These are phyloP conservation scores for Nakataea oryzae DNA, from an alignment of 2,329 filamentous ascomycete genomes.

Conservation along the genomic window DNA sequence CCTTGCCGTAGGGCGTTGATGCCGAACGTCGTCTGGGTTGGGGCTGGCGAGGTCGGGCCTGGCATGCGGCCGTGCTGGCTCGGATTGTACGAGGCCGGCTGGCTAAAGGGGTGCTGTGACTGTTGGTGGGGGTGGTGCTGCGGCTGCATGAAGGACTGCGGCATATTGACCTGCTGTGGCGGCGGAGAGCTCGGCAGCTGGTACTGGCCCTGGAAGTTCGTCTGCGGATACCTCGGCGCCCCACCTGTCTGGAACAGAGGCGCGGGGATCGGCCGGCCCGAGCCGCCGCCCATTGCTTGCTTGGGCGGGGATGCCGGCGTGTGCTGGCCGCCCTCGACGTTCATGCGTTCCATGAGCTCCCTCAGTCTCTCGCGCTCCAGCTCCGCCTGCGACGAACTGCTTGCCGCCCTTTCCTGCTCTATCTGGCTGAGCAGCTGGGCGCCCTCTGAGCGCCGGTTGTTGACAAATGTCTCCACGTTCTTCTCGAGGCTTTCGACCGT, in stretches of 20 bases:
- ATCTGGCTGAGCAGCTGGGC: slow-evolving; percentile 83
- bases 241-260: slow-evolving; percentile 25
- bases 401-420: slow-evolving; percentile 63
- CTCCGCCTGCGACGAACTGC: slow-evolving; percentile 54
- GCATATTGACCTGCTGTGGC: slow-evolving; percentile 30
- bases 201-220: slow-evolving; percentile 46
- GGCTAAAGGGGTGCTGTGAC: slow-evolving; percentile 33
- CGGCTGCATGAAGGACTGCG: slow-evolving; percentile 20
- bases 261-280: slow-evolving; percentile 21
- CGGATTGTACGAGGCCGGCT: slow-evolving; percentile 43
- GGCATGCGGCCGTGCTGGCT: slow-evolving; percentile 48
- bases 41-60: slow-evolving; percentile 35
- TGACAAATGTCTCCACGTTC: slow-evolving; percentile 95
- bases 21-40: slow-evolving; percentile 25
- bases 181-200: slow-evolving; percentile 48
- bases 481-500: slow-evolving; percentile 86
- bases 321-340: slow-evolving; percentile 54
- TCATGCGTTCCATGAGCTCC: slow-evolving; percentile 91
- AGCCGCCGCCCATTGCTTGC: slow-evolving; percentile 19
- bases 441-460: slow-evolving; percentile 84
- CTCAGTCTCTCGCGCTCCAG: slow-evolving; percentile 77
- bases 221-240: slow-evolving; percentile 38
- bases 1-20: slow-evolving; percentile 19
- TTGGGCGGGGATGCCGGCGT: slow-evolving; percentile 22
- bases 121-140: slow-evolving; percentile 9